Percentiles rank a stretch among this genome's conserved stretches.
phyloP scores from a whole-genome alignment of 164 flowering plant species.

The Buxus sempervirens region DNA sequence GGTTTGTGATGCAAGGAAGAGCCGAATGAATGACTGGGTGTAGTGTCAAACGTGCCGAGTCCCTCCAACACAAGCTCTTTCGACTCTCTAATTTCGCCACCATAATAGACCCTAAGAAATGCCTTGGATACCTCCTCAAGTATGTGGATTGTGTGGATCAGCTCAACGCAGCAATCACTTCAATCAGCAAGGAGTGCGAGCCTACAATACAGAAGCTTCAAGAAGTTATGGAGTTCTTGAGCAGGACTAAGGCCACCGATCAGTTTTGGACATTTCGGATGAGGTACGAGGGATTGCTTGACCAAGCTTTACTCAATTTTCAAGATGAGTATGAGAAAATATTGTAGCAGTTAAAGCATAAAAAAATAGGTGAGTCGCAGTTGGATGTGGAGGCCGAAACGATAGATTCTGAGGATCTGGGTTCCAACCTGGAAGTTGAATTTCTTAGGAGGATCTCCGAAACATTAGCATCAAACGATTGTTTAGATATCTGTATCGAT shows the following conservation, averaged over 20 bases:
- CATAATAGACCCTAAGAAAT: constrained; percentile 10
- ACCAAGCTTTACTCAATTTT: constrained; percentile 53
- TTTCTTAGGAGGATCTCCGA: constrained; percentile 51
- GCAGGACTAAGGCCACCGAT: constrained; percentile 59
- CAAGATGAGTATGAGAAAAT: constrained; percentile 64
- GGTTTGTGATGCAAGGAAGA: too few relatives aligned
- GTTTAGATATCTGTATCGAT: constrained; percentile 72
- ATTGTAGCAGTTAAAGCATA: constrained; percentile 43
- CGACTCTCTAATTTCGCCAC: constrained; percentile 27
- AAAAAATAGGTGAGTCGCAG: constrained; percentile 18
- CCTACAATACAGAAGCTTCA: constrained; percentile 67
- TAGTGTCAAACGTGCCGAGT: constrained; percentile 50
- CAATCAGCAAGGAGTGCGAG: constrained; percentile 44
- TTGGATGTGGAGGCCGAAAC: constrained; percentile 7
- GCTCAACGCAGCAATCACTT: constrained; percentile 35
- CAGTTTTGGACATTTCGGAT: constrained; percentile 50
- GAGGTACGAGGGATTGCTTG: constrained; percentile 69
- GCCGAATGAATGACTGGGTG: too few relatives aligned
- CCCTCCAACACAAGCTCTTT: constrained; percentile 48
- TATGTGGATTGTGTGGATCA: constrained; percentile 49
- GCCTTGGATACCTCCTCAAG: constrained; percentile 35
- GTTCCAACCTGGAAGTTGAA: constrained; percentile 45
- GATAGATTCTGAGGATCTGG: constrained; percentile 30
- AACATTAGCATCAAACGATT: constrained; percentile 54
- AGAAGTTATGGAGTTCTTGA: constrained; percentile 74